Evolutionary conservation across 768 basidiomycete genomes (phyloP).

Genomic region (Pisolithus tinctorius): DNA sequence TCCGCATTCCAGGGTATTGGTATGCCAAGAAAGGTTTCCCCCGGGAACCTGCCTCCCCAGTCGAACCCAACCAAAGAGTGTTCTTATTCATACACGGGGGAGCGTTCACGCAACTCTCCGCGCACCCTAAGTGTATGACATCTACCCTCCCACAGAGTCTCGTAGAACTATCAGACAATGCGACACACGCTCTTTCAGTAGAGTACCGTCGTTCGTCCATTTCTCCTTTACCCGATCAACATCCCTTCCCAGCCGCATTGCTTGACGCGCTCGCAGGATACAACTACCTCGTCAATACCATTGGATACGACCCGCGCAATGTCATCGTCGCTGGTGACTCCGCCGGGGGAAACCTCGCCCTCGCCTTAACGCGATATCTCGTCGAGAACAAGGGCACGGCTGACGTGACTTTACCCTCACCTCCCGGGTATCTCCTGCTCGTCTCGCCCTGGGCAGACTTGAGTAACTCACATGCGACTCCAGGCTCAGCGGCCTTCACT

Average conservation of each 20-base stretch:
- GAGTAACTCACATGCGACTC: conserved; percentile 1
- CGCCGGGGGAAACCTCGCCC: conserved; percentile 32
- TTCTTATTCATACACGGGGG: neutral
- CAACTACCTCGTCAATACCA: conserved; percentile 24
- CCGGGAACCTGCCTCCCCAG: neutral
- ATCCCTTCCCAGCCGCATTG: conserved; percentile 32
- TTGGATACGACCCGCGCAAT: conserved; percentile 24
- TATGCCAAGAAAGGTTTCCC: conserved; percentile 6
- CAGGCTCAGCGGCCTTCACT: neutral
- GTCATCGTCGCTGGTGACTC: conserved; percentile 34
- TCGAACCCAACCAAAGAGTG: neutral
- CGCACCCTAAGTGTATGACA: neutral
- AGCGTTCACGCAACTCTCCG: neutral
- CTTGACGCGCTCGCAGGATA: conserved; percentile 33
- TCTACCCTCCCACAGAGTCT: neutral
- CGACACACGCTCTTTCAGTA: conserved; percentile 6
- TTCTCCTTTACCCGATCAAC: conserved; percentile 6
- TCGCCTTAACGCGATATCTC: conserved; percentile 15
- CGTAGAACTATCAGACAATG: conserved; percentile 2
- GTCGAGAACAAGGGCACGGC: neutral
- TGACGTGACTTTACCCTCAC: neutral
- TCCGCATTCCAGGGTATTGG: conserved; percentile 25
- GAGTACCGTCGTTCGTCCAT: conserved; percentile 30
- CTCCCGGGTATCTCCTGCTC: conserved; percentile 7
- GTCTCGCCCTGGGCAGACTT: conserved; percentile 4